Percentiles rank a stretch among this genome's conserved stretches.
Evolutionary conservation across 2,329 filamentous ascomycete genomes (phyloP).

Genomic region (Fusarium sp.): DNA sequence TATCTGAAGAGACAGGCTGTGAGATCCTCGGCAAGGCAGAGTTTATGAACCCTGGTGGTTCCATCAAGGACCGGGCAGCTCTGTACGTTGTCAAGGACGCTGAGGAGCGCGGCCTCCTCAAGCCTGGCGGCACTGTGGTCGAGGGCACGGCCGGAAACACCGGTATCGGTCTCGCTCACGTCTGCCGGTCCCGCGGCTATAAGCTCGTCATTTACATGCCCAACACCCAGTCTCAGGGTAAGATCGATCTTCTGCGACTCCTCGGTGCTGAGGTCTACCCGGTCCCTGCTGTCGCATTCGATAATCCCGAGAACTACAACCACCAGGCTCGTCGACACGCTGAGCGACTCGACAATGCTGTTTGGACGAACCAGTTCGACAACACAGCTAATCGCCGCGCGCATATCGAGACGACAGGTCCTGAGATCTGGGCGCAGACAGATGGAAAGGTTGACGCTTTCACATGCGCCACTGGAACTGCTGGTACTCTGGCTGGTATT

Average conservation of each 20-base stretch:
- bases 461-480: constrained; percentile 94
- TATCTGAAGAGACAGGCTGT: constrained; percentile 93
- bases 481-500: constrained; percentile 87
- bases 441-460: constrained; percentile 89
- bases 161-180: constrained; percentile 96
- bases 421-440: constrained; percentile 97
- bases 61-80: constrained; percentile 95
- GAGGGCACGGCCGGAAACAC: constrained; percentile 99
- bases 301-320: constrained; percentile 97
- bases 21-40: constrained; percentile 96
- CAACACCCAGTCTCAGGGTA: constrained; percentile 97
- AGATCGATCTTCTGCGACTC: constrained; percentile 91
- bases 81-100: constrained; percentile 95
- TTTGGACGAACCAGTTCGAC: constrained; percentile 99
- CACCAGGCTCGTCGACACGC: constrained; percentile 93
- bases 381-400: constrained; percentile 94
- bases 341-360: constrained; percentile 85
- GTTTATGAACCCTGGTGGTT: constrained; percentile 98
- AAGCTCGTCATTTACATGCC: constrained; percentile 99
- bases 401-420: constrained; percentile 96
- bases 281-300: constrained; percentile 94
- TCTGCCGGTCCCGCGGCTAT: constrained; percentile 93
- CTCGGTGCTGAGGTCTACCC: constrained; percentile 96
- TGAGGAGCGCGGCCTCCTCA: constrained; percentile 85
- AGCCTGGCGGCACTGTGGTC: constrained; percentile 90